A percentile compares a stretch with the other conserved stretches of the same genome.
Evolutionary conservation across 805 yeast genomes (phyloP).

Genomic region (Lipomyces kockii): DNA sequence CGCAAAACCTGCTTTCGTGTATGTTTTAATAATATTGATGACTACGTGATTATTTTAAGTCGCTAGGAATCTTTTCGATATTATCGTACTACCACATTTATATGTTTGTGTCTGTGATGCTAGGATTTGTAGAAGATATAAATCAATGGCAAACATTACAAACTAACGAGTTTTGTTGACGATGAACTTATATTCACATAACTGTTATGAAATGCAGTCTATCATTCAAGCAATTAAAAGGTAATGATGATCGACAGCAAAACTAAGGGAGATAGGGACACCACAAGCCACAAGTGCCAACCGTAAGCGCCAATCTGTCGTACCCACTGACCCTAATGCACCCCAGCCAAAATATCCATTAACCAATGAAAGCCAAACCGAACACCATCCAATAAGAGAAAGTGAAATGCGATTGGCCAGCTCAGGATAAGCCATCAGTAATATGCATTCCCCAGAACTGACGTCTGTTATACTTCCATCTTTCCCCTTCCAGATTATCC

Average conservation of each 20-base stretch:
- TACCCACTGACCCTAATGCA: background rate
- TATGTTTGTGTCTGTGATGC: background rate
- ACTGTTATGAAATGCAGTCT: background rate
- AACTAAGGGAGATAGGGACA: background rate
- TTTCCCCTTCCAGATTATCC: background rate
- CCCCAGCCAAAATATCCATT: background rate
- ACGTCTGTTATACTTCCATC: slow-evolving; percentile 9
- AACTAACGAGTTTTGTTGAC: no score
- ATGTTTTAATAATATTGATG: no score
- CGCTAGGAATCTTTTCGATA: no score
- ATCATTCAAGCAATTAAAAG: background rate
- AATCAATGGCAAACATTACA: no score
- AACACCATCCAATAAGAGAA: background rate
- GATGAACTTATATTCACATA: no score
- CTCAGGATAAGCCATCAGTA: background rate
- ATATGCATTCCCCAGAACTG: slow-evolving; percentile 23
- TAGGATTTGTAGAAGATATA: background rate
- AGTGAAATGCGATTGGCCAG: background rate
- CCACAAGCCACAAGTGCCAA: background rate
- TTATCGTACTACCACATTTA: no score
- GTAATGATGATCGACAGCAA: background rate
- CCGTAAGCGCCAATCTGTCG: background rate
- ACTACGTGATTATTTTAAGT: background rate
- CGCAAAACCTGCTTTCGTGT: background rate
- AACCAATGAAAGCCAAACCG: background rate